These are phyloP conservation scores for Rhizopogon vesiculosus DNA, from an alignment of 768 basidiomycete genomes.

Conservation along the genomic window DNA sequence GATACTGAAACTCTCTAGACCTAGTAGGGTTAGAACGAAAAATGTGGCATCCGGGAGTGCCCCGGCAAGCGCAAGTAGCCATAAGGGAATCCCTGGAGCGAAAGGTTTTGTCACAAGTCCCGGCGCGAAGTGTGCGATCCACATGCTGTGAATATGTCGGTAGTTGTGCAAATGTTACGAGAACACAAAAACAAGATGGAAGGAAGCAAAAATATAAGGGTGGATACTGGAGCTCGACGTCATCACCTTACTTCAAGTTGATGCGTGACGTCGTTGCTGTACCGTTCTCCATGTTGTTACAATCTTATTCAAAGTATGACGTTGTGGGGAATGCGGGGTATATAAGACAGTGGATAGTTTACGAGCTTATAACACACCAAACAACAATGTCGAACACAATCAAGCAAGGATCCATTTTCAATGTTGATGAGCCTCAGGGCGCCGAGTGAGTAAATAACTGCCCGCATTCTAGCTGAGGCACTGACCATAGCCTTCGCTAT, in stretches of 20 bases:
- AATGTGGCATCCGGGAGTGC: constrained; percentile 22
- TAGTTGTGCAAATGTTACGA: not conserved
- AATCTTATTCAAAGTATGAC: not conserved
- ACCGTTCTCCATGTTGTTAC: too few relatives aligned
- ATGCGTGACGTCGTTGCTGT: not conserved
- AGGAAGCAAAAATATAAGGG: not conserved
- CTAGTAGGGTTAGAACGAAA: constrained; percentile 23
- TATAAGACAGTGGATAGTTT: not conserved
- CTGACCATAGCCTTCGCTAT: not conserved
- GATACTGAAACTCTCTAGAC: constrained; percentile 23
- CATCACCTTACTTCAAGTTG: not conserved
- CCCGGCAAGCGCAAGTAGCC: constrained; percentile 21
- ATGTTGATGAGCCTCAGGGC: constrained; percentile 30
- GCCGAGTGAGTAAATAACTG: constrained; percentile 25
- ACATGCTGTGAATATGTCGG: not conserved
- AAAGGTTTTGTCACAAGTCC: constrained; percentile 1
- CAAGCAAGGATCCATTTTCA: constrained; percentile 24
- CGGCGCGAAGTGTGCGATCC: constrained; percentile 1
- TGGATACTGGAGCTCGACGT: not conserved
- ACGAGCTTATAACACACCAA: not conserved
- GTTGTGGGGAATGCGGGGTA: too few relatives aligned
- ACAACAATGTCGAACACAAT: constrained; percentile 6
- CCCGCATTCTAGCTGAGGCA: not conserved
- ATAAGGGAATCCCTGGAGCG: not conserved
- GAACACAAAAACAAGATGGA: not conserved